Evolutionary conservation across 2,329 filamentous ascomycete species (phyloP), one percentile per base, ranked within the genome.

Genomic region (Leptoxyphium fumago): DNA sequence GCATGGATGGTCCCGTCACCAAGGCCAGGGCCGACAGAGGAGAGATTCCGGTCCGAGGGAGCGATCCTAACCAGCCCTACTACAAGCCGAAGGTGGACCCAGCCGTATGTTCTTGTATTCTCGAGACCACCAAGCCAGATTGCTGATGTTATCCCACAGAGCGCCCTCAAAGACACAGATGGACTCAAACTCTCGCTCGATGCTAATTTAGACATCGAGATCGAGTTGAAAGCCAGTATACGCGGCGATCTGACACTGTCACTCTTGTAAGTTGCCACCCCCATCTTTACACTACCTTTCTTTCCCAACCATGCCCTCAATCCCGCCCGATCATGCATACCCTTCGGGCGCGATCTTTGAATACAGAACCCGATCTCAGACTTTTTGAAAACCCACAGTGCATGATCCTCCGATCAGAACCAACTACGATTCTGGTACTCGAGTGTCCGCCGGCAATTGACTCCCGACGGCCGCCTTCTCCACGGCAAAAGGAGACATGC

Each of bases 161-260:
- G 62, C 43, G 52, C 55, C 7, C 51, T 71, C 43, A 68, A 71
- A 41, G 70, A 75, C 41, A 65, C 74, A 47, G 80, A 86, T 55
- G 81, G 82, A 34, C 62, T 86, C 58, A 79, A 79, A 60, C 63
- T 88, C 58, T 74, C 79, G 32, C 66, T 91, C 17, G 84, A 88
- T 58, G 67, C 86, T 44, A 87, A 88, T 62, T 69, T 91, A 45
- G 84, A 91, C 52, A 73, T 91, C 41, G 84, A 91, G 63, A 84
- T 91, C 48, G 81, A 86, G 55, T 72, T 91, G 48, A 91, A 91
- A 71, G 84, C 84, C 15, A 80, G 81, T 62, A 87, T 91, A 51
- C 79, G 87, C 55, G 86, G 86, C 57, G 86, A 93, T 66, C 65
- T 93, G 50, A 87, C 84, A 29, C 64, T 91, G 51, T 81, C 79